Evolutionary conservation across 225 moss, liverwort and hornwort genomes (phyloP).

Genomic region (Sphagnum tenellum): DNA sequence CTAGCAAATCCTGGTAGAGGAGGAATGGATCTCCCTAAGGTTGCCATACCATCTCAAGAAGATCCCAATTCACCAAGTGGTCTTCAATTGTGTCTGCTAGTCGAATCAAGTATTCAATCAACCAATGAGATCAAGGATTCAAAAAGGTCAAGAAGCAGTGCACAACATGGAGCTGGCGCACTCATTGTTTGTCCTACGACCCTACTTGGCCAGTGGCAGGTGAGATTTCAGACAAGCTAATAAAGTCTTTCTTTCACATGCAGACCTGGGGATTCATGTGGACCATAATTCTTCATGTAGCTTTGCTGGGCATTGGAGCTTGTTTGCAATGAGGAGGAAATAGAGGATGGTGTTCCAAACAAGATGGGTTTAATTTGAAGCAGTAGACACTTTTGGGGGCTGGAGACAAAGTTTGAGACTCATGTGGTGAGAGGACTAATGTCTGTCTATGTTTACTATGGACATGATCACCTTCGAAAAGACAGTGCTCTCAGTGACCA

Average conservation of each 20-base stretch:
- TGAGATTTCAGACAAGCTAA: slow-evolving; percentile 6
- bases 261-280: too few relatives aligned
- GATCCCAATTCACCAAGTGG: slow-evolving; percentile 5
- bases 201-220: slow-evolving; percentile 91
- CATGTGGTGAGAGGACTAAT: slow-evolving; percentile 62
- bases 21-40: slow-evolving; percentile 23
- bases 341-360: too few relatives aligned
- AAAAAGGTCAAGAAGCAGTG: slow-evolving; percentile 27
- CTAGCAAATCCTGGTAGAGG: slow-evolving; percentile 65
- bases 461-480: slow-evolving; percentile 50
- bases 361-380: too few relatives aligned
- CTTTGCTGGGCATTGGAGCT: too few relatives aligned
- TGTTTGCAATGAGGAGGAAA: too few relatives aligned
- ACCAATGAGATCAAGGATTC: slow-evolving; percentile 12
- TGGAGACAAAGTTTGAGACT: slow-evolving; percentile 74
- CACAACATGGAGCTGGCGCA: slow-evolving; percentile 67
- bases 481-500: slow-evolving; percentile 56
- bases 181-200: slow-evolving; percentile 94
- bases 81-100: neutral
- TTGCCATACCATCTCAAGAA: slow-evolving; percentile 4
- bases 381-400: too few relatives aligned
- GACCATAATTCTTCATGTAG: too few relatives aligned
- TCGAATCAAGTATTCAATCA: slow-evolving; percentile 11
- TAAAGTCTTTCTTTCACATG: too few relatives aligned
- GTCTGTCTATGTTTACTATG: slow-evolving; percentile 71